Evolutionary conservation across 306 rosid species (phyloP).

Genomic region (Sophora flavescens): DNA sequence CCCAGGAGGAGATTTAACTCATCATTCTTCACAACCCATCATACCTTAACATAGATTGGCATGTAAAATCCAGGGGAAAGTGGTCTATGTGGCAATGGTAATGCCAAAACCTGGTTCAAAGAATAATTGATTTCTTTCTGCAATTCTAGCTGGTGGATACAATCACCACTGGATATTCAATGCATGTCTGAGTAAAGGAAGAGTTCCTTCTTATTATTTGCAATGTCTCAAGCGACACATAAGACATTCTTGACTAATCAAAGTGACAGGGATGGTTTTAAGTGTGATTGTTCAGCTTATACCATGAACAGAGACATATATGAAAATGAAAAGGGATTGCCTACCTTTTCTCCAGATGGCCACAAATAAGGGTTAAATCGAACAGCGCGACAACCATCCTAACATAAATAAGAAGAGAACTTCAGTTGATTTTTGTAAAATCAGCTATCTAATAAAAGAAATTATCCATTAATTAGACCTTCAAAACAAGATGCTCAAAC

Average conservation of each 20-base stretch:
- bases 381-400: constrained; percentile 87
- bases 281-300: neutral
- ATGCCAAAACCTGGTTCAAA: too few species aligned
- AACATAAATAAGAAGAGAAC: constrained; percentile 40
- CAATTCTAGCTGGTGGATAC: neutral
- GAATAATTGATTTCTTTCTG: too few species aligned
- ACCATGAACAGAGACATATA: neutral
- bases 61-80: too few species aligned
- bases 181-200: neutral
- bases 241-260: constrained; percentile 17
- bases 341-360: constrained; percentile 86
- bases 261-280: neutral
- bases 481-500: constrained; percentile 70
- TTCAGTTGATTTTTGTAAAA: constrained; percentile 27
- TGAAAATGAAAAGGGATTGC: neutral
- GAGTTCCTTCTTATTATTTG: neutral
- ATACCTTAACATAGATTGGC: too few species aligned
- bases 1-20: too few species aligned
- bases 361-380: constrained; percentile 94
- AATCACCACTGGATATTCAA: constrained; percentile 11
- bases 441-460: constrained; percentile 27
- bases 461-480: constrained; percentile 61
- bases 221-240: neutral
- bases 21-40: too few species aligned
- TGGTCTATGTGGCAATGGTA: too few species aligned